These are phyloP conservation scores for Isabelozyma rhagii DNA, from an alignment of 805 yeast genomes.

Conservation along the genomic window DNA sequence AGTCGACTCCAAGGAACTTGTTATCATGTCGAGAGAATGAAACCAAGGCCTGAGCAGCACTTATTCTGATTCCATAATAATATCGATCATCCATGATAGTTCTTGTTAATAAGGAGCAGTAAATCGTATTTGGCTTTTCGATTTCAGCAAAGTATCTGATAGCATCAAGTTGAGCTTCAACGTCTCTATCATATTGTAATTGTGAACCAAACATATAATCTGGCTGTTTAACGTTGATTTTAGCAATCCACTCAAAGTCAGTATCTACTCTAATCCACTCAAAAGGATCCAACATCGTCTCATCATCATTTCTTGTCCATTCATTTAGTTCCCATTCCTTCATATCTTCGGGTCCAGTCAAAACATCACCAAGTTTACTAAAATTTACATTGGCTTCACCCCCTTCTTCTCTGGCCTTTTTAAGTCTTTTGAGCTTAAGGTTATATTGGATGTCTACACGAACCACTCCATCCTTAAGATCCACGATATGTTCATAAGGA, in stretches of 20 bases:
- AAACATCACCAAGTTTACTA: conserved; percentile 69
- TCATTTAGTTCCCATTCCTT: conserved; percentile 72
- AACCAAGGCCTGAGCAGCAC: conserved; percentile 80
- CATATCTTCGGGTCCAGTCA: conserved; percentile 58
- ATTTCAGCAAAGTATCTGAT: conserved; percentile 65
- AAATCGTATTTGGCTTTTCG: conserved; percentile 55
- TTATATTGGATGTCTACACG: conserved; percentile 93
- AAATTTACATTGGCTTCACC: conserved; percentile 38
- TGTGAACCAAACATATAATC: conserved; percentile 95
- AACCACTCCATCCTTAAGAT: conserved; percentile 78
- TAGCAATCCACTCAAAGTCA: conserved; percentile 95
- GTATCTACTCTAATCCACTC: conserved; percentile 99
- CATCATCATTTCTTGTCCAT: conserved; percentile 68
- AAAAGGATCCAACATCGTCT: conserved; percentile 75
- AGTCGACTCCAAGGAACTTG: conserved; percentile 69
- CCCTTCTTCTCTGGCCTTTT: conserved; percentile 56
- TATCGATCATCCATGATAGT: conserved; percentile 83
- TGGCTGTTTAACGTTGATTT: conserved; percentile 77
- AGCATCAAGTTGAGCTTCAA: conserved; percentile 91
- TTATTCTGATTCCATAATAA: conserved; percentile 83
- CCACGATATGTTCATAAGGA: conserved; percentile 96
- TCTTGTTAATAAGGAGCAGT: conserved; percentile 74
- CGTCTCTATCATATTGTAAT: conserved; percentile 90
- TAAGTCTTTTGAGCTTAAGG: conserved; percentile 83
- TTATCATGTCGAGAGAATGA: conserved; percentile 58